Base-by-base conservation (phyloP, 2,329 filamentous ascomycete genomes). In the Xylariaceae sp. region DNA sequence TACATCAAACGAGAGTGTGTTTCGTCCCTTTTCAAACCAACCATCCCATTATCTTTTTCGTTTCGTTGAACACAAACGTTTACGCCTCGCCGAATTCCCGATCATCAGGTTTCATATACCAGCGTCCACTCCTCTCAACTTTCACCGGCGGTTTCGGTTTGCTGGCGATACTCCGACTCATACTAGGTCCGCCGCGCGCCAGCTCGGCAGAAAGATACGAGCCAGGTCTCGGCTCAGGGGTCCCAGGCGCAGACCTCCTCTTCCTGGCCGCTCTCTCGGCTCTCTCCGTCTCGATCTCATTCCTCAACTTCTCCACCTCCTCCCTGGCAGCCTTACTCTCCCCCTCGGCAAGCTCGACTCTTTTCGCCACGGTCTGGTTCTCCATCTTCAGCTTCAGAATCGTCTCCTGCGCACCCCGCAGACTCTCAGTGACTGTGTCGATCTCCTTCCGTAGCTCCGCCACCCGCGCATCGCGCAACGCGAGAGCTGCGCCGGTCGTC, bases 401-500 rank as follows among this genome's bases (percentile, higher is more conserved):
- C 0, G 74, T 75, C 30, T 76, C 74, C 58, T 83, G 77, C 1
- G 82, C 81, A 0, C 68, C 67, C 2, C 77, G 73, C 51, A 86
- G 70, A 13, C 59, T 59, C n/a, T 53, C 55, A 4, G 60, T 54
- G 11, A 82, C 71, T 2, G 74, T 71, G 42, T 80, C 78, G 1
- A 85, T 69, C 64, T 85, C 81, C 0, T 62, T 67, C 3, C 78
- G 70, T 15, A 85, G 71, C 68, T 83, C 80, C 1, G 68, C 56
- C 0, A 84, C 77, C 1, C 78, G 71, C 0, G 79, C 77, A 58
- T 86, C 82, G 0, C 80, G 74, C 4, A 79, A 69, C 2, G 81
- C 80, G 0, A 86, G 75, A 0, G 76, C 77, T 0, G 72, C 68
- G 1, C 78, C 81, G 60, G 82, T 77, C 11, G 72, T 66, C 60